Percentiles rank a stretch among this genome's conserved stretches.
Evolutionary conservation across 78 protist genomes (phyloP).

Genomic region (Chrysochromulina parva): DNA sequence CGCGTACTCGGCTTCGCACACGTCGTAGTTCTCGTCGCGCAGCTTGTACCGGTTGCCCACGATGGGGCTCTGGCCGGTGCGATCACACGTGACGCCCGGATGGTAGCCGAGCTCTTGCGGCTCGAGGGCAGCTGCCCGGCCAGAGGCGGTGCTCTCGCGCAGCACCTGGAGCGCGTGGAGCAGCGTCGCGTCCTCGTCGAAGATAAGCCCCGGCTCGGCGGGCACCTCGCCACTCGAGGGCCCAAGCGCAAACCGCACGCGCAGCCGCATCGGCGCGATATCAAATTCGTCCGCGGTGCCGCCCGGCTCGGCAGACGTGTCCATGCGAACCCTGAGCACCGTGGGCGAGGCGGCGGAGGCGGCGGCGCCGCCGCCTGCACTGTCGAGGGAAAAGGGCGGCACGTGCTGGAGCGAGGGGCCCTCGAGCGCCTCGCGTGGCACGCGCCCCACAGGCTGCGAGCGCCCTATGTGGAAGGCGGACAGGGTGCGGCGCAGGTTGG

Average conservation of each 20-base stretch:
- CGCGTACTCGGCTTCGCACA: neutral
- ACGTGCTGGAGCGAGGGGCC: too few relatives aligned
- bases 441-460: neutral
- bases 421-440: neutral
- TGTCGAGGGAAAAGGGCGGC: too few relatives aligned
- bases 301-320: too few relatives aligned
- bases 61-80: neutral
- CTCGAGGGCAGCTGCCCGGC: neutral
- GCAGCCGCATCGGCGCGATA: neutral
- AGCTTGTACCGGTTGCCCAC: constrained; percentile 4
- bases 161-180: neutral
- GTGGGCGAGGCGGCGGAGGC: too few relatives aligned
- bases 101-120: constrained; percentile 5
- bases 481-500: neutral
- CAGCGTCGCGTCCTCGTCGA: neutral
- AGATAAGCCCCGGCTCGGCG: neutral
- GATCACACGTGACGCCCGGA: constrained; percentile 7
- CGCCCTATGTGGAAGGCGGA: neutral
- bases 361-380: too few relatives aligned
- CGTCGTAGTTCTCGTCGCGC: neutral
- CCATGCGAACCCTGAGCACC: too few relatives aligned
- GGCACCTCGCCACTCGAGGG: neutral
- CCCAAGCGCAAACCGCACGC: neutral
- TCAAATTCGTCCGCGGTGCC: neutral
- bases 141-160: neutral